A percentile compares a stretch with the other conserved stretches of the same genome.
These are phyloP conservation scores for Backusella tuberculispora DNA, from an alignment of 192 early-diverging fungal species.

Conservation along the genomic window DNA sequence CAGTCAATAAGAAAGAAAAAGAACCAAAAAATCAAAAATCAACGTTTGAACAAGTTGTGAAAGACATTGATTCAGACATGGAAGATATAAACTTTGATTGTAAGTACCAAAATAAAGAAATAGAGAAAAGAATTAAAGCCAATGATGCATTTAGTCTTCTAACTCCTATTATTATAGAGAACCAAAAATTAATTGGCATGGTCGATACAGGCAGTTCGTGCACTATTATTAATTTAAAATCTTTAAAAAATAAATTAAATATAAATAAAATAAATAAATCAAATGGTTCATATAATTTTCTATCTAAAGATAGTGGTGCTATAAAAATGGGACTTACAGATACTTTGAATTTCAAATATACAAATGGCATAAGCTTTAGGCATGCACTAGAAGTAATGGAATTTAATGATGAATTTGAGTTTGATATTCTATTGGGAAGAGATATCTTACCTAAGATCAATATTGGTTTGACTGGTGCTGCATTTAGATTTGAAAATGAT, in stretches of 20 bases:
- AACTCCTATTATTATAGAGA: slow-evolving; percentile 15
- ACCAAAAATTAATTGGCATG: not conserved
- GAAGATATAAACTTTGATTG: not conserved
- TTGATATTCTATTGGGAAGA: not conserved
- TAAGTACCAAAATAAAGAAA: not conserved
- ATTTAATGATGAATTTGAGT: slow-evolving; percentile 3
- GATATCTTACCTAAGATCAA: not conserved
- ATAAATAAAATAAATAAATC: slow-evolving; percentile 1
- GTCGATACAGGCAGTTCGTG: not conserved
- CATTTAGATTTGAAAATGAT: slow-evolving; percentile 1
- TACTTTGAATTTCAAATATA: not conserved
- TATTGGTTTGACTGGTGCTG: not conserved
- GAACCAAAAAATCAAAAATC: not conserved
- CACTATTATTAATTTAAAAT: not conserved
- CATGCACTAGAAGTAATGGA: not conserved
- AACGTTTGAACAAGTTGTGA: not conserved
- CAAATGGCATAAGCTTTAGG: slow-evolving; percentile 8
- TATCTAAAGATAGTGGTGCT: not conserved
- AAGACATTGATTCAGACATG: not conserved
- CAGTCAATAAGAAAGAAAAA: not conserved
- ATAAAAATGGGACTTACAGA: not conserved
- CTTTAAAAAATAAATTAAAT: slow-evolving; percentile 1
- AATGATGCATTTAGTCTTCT: not conserved
- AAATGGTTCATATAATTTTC: not conserved
- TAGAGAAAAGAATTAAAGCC: not conserved